Conservation (phyloP, 1,139 yeast species). For the Pichia sp. region DNA sequence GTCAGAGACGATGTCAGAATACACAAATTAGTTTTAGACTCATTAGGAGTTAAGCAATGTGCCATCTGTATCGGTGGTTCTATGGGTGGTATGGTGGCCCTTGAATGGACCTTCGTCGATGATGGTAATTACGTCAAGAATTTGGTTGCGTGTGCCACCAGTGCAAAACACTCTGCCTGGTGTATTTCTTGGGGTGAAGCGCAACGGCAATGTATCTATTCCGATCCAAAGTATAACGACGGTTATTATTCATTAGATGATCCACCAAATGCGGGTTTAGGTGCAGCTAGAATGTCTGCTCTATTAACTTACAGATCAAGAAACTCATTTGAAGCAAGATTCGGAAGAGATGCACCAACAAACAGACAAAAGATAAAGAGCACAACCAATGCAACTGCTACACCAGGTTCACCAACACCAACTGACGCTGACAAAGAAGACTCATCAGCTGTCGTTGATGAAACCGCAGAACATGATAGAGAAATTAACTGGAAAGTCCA, state of each 20-base stretch:
- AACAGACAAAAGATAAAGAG: conserved; percentile 31
- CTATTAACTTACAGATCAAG: conserved; percentile 88
- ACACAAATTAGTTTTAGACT: conserved; percentile 70
- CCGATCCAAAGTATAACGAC: conserved; percentile 90
- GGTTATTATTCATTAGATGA: conserved; percentile 79
- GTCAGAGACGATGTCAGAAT: conserved; percentile 86
- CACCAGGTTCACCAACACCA: background rate
- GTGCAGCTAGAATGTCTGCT: conserved; percentile 98
- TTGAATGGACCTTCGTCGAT: conserved; percentile 71
- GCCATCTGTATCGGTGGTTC: conserved; percentile 96
- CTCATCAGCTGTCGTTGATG: conserved; percentile 20
- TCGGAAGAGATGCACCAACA: conserved; percentile 64
- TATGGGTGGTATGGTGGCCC: conserved; percentile 98
- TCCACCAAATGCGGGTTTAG: conserved; percentile 82
- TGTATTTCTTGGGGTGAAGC: conserved; percentile 99
- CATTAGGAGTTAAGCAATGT: conserved; percentile 65
- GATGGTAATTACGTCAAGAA: conserved; percentile 68
- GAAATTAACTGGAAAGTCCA: conserved; percentile 63
- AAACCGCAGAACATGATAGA: conserved; percentile 22
- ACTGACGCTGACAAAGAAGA: conserved; percentile 14
- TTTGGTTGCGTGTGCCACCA: conserved; percentile 85
- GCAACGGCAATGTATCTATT: conserved; percentile 91
- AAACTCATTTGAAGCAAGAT: conserved; percentile 86
- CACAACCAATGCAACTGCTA: background rate
- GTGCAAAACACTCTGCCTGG: conserved; percentile 97